Evolutionary conservation across 1,284 basidiomycete genomes (phyloP).

Genomic region (Lignosus rhinocerotis): DNA sequence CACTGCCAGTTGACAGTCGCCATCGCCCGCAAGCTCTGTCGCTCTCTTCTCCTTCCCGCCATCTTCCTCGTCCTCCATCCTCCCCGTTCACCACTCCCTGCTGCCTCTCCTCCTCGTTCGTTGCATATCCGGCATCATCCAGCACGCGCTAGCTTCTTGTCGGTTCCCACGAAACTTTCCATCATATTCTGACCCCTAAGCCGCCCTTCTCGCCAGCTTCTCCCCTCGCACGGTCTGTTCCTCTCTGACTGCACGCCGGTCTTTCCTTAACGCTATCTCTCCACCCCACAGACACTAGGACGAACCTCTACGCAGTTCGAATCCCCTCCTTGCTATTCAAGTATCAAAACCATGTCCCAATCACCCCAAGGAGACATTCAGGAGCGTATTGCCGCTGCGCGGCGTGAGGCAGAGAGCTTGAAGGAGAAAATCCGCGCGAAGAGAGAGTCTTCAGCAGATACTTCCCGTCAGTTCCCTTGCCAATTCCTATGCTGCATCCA

Average conservation of each 20-base stretch:
- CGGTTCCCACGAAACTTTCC: conserved; percentile 28
- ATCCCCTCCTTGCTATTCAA: conserved; percentile 12
- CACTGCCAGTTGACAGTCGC: conserved; percentile 26
- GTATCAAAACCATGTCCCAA: conserved; percentile 63
- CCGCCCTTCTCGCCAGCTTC: conserved; percentile 13
- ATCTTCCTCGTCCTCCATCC: conserved; percentile 18
- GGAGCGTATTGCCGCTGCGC: conserved; percentile 93
- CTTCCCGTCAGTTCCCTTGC: conserved; percentile 72
- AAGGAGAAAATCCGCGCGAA: conserved; percentile 97
- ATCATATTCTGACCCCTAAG: conserved; percentile 19
- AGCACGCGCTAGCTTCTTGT: conserved; percentile 17
- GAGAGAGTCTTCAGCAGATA: conserved; percentile 94
- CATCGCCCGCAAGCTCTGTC: conserved; percentile 20
- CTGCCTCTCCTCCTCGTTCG: conserved; percentile 9
- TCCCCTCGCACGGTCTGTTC: conserved; percentile 19
- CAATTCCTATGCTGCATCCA: background rate
- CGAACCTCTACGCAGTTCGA: background rate
- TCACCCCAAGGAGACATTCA: conserved; percentile 84
- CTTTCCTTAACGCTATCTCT: background rate
- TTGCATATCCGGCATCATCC: conserved; percentile 3
- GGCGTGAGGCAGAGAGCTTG: conserved; percentile 93
- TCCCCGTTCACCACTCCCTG: conserved; percentile 11
- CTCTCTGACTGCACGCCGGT: conserved; percentile 1
- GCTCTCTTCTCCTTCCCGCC: conserved; percentile 20
- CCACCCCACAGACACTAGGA: background rate